Conservation (phyloP, 768 basidiomycete species). For the Xerocomellus intermedius region DNA sequence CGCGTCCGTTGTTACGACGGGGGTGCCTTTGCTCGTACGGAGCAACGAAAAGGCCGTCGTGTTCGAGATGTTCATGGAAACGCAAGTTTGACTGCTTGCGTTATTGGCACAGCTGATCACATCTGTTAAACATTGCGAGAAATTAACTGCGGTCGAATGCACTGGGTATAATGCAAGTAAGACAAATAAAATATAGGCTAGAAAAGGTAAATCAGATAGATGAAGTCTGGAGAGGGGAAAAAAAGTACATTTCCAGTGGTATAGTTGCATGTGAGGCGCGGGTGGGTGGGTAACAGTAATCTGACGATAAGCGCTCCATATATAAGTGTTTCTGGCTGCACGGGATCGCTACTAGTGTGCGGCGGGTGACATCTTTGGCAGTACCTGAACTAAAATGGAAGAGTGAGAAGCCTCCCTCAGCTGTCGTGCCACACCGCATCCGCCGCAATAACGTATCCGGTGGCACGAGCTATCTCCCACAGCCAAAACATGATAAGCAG, state of each 20-base stretch:
- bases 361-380: not conserved
- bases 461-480: not conserved
- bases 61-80: not conserved
- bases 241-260: slow-evolving; percentile 6
- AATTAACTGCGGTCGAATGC: slow-evolving; percentile 1
- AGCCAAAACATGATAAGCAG: not conserved
- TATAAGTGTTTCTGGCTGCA: not conserved
- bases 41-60: slow-evolving; percentile 14
- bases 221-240: not conserved
- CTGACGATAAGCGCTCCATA: not conserved
- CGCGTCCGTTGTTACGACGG: not conserved
- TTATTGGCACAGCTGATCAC: slow-evolving; percentile 4
- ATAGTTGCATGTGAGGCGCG: not conserved
- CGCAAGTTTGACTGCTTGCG: not conserved
- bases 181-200: not conserved
- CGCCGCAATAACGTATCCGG: too few relatives aligned
- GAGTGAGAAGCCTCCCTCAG: not conserved
- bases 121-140: slow-evolving; percentile 12
- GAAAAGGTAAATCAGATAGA: not conserved
- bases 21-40: slow-evolving; percentile 6
- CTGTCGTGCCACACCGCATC: not conserved
- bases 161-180: not conserved
- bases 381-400: not conserved
- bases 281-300: too few relatives aligned
- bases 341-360: too few relatives aligned